Base-by-base conservation (phyloP, 2,329 filamentous ascomycete species). In the Fusarium graminum region DNA sequence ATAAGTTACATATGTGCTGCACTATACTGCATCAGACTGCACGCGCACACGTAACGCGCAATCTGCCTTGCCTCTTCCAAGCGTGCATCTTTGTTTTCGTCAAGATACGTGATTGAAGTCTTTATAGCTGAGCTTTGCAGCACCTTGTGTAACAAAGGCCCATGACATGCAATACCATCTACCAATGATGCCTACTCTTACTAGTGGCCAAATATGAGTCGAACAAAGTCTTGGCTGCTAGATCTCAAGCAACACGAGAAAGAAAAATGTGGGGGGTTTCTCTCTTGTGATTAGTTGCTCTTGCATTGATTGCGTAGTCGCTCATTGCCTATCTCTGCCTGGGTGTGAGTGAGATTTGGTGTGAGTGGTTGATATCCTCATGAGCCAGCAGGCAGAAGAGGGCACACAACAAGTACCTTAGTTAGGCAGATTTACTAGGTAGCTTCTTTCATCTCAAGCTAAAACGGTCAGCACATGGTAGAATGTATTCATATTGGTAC, bases 341-440 rank as follows among this genome's bases (percentile, higher is more conserved):
- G 22, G 17, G 10, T 25, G 59, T 45, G 51, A 32, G 59, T 63
- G 43, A 6, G 3, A 9, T 29, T 16, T 12, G 22, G 4, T 36
- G 22, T 63, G 43, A 63, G 43, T 63, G 58, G 59, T 26, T 43
- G 10, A 30, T 41, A 30, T 9, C 16, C 19, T 12, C 16, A 36
- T 36, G 34, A 36, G 34, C 55, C 50, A 57, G 56, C 50, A 63
- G 58, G 58, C 50, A 63, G 42, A 49, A 61, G 30, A 17, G 30
- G 30, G 40, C 50, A 5, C 25, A 38, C 17, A n/a, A 22, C 29
- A 22, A 25, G 34, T 36, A 14, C 1, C n/a, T 19, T 17, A n/a
- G 28, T 45, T 22, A 43, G 32, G n/a, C 26, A 28, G 11, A 14
- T 28, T 39, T 54, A 14, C 38, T 8, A 32, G 32, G 41, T 22